Evolutionary conservation across 805 yeast genomes (phyloP), one percentile per base, ranked within the genome.

Genomic region (Saccharomyces mikatae): DNA sequence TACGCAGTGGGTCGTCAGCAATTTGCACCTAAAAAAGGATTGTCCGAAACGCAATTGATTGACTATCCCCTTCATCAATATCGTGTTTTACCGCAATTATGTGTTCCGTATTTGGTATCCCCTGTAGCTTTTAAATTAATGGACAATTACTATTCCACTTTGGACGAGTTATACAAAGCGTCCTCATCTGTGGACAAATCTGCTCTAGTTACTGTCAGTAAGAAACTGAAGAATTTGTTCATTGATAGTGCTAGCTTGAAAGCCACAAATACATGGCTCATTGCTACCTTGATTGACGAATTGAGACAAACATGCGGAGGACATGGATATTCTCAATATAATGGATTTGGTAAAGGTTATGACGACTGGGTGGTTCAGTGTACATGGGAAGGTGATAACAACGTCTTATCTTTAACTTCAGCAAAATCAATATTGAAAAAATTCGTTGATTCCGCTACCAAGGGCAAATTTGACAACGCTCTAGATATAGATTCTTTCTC

Each of bases 331-430:
- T 89, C 96, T 26, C 82, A 90, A n/a, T 91, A 91, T 72, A 82
- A 89, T 60, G 96, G 91, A 1, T 87, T 91, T 68, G 96, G 95
- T 46, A 88, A 86, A 68, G 90, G 90, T 11, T 89, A 82, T 75
- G 80, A 80, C 58, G 97, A 91, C 70, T 92, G 96, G 89, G 96
- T 87, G n/a, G 97, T 91, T 46, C 97, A 91, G 74, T 90, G 96
- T 72, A 91, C 97, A 21, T 91, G 97, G 97, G 97, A 91, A 75
- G 97, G 97, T 71, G 97, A 91, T 71, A 91, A 91, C 75, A 90
- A 84, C 65, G 86, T 91, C 47, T 77, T 91, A 59, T 87, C 90
- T 1, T 82, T 89, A 71, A 84, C 89, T 52, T 81, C 89, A 56
- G 97, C 96, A 55, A 84, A 92, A 69, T 82, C 94, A 28, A 74